Percentiles rank a stretch among this genome's conserved stretches.
phyloP scores from a whole-genome alignment of 371 early-diverging fungal species.

The Haplosporangium sp. region DNA sequence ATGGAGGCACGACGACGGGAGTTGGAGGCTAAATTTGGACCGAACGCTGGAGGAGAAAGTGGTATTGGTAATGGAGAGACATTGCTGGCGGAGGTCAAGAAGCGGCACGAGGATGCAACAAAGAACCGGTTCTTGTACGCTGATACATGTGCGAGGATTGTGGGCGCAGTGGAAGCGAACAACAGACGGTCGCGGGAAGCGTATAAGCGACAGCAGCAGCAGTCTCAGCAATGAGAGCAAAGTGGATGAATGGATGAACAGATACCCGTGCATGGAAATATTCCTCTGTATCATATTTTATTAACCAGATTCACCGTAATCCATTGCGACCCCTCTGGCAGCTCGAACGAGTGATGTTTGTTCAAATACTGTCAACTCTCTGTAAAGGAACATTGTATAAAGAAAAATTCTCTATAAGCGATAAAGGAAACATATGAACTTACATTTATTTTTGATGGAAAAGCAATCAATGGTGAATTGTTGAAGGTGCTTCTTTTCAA shows the following conservation, averaged over 20 bases:
- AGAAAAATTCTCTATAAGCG: no score
- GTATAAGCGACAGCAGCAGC: neutral
- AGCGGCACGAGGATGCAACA: constrained; percentile 14
- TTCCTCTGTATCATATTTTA: neutral
- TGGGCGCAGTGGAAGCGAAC: constrained; percentile 28
- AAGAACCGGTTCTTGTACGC: constrained; percentile 16
- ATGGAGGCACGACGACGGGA: constrained; percentile 9
- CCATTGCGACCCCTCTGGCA: no score
- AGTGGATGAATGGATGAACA: neutral
- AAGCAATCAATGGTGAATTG: no score
- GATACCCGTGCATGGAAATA: neutral
- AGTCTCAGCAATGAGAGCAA: neutral
- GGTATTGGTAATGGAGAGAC: neutral
- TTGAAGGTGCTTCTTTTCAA: no score
- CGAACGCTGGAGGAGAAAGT: constrained; percentile 2
- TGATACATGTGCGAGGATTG: constrained; percentile 19
- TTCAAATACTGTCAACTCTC: no score
- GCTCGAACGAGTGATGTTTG: no score
- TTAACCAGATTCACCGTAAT: neutral
- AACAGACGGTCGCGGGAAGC: constrained; percentile 24
- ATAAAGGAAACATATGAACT: no score
- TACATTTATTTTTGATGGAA: no score
- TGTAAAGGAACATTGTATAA: no score
- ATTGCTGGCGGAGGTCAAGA: constrained; percentile 15
- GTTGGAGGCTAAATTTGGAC: constrained; percentile 29